These are phyloP conservation scores for Dipodascopsis uninucleata DNA, from an alignment of 805 yeast genomes.

Conservation along the genomic window DNA sequence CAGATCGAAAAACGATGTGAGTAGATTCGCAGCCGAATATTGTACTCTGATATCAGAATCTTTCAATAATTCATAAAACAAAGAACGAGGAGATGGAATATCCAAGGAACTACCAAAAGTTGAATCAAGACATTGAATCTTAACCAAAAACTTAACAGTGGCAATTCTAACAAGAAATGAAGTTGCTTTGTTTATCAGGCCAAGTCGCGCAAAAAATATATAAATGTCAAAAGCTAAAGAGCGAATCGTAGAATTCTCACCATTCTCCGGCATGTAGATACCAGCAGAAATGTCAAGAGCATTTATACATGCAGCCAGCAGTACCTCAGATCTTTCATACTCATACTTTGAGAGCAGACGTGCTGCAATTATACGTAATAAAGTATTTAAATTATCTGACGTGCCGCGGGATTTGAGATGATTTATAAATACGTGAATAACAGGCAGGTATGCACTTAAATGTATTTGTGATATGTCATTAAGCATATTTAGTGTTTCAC, in stretches of 20 bases:
- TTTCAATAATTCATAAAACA: slow-evolving; percentile 3
- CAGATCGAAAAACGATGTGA: background rate
- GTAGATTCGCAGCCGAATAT: background rate
- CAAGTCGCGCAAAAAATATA: slow-evolving; percentile 1
- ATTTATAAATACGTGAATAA: background rate
- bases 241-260: background rate
- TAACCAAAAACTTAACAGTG: slow-evolving; percentile 3
- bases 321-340: slow-evolving; percentile 21
- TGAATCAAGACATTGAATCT: background rate
- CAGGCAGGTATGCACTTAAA: background rate
- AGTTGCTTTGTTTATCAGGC: background rate
- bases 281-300: background rate
- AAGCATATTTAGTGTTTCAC: background rate
- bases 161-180: slow-evolving; percentile 2
- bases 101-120: background rate
- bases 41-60: slow-evolving; percentile 8
- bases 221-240: slow-evolving; percentile 1
- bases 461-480: background rate
- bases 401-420: background rate
- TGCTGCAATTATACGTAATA: slow-evolving; percentile 7
- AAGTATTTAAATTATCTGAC: background rate
- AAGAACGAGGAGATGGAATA: slow-evolving; percentile 4
- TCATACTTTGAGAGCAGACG: slow-evolving; percentile 11
- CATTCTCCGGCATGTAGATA: slow-evolving; percentile 4
- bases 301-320: slow-evolving; percentile 4